Evolutionary conservation across 495 filamentous ascomycete genomes (phyloP).

Genomic region (Penicillium paradoxum): DNA sequence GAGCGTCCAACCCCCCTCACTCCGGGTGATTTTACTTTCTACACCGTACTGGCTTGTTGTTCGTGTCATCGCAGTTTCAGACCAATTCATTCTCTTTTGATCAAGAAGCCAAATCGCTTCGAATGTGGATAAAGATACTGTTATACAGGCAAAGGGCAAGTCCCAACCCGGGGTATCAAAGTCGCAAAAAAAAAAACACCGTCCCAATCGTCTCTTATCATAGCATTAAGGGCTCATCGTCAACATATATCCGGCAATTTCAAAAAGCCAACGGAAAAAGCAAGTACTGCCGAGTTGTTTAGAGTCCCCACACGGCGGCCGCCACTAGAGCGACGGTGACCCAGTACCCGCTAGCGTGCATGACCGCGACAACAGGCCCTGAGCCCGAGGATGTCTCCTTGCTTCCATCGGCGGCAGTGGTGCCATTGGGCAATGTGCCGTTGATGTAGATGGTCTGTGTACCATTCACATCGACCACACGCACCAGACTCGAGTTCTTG

Average conservation of each 20-base stretch:
- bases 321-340: constrained; percentile 51
- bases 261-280: background rate
- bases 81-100: no score
- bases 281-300: constrained; percentile 1
- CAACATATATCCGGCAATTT: background rate
- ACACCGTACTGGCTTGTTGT: constrained; percentile 10
- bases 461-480: constrained; percentile 63
- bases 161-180: constrained; percentile 7
- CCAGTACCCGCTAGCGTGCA: constrained; percentile 58
- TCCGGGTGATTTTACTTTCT: no score
- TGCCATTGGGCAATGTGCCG: constrained; percentile 81
- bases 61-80: background rate
- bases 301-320: constrained; percentile 42
- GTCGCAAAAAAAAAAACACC: background rate
- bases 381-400: constrained; percentile 22
- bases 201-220: constrained; percentile 1
- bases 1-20: background rate
- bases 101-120: no score
- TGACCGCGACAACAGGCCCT: constrained; percentile 22
- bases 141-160: constrained; percentile 4
- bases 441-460: constrained; percentile 74
- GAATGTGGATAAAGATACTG: no score
- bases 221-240: constrained; percentile 1
- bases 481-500: constrained; percentile 59
- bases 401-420: constrained; percentile 53